These are phyloP conservation scores for Plasmodium blacklocki DNA, from an alignment of 169 alveolate genomes.

Conservation along the genomic window DNA sequence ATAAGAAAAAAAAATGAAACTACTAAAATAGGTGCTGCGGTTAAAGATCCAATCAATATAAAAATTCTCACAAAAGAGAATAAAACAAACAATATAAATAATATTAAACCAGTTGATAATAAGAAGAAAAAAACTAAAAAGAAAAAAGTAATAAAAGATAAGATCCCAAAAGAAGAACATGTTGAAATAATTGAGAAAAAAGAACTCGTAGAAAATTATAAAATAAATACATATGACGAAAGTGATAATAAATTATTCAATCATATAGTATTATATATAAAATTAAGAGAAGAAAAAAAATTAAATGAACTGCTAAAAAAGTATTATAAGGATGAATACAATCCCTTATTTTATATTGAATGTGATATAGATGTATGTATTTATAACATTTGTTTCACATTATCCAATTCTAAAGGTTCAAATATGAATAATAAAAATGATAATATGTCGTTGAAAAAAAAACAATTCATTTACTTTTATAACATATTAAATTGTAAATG, in stretches of 20 bases:
- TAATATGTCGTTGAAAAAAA: background rate
- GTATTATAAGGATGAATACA: constrained; percentile 78
- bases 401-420: constrained; percentile 56
- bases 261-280: constrained; percentile 26
- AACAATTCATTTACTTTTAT: constrained; percentile 71
- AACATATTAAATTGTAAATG: constrained; percentile 70
- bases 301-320: constrained; percentile 78
- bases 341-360: constrained; percentile 76
- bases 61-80: background rate
- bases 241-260: constrained; percentile 55
- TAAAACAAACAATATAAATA: background rate
- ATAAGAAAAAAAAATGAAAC: constrained; percentile 23
- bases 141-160: constrained; percentile 74
- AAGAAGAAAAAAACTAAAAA: constrained; percentile 37
- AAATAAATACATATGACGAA: constrained; percentile 77
- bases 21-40: constrained; percentile 7
- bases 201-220: constrained; percentile 77
- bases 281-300: constrained; percentile 75
- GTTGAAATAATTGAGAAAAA: constrained; percentile 77
- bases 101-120: background rate
- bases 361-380: constrained; percentile 78
- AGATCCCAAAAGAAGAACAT: constrained; percentile 81
- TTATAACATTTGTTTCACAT: constrained; percentile 73
- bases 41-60: too few relatives aligned
- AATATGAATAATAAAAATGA: constrained; percentile 37